A percentile compares a stretch with the other conserved stretches of the same genome.
Conservation (phyloP, 345 rosid genomes). For the Odontarrhena argentea region DNA sequence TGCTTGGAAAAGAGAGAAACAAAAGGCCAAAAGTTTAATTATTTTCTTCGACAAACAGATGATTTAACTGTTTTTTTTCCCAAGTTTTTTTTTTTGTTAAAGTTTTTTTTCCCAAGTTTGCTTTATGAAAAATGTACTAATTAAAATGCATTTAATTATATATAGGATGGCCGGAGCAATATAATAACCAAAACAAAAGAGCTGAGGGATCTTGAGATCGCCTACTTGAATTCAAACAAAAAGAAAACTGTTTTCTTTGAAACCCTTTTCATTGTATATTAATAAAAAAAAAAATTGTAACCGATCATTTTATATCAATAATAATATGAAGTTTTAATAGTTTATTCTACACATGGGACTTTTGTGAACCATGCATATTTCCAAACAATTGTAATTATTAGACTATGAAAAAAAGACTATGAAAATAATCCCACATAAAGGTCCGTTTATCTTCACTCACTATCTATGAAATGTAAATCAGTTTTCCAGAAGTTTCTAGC, state of each 20-base stretch:
- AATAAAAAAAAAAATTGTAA: no score
- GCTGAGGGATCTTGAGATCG: not conserved
- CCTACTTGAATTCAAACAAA: conserved; percentile 3
- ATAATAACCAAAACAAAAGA: no score
- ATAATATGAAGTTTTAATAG: no score
- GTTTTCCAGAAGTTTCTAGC: no score
- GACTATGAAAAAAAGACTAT: not conserved
- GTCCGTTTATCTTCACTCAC: not conserved
- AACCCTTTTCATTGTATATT: not conserved
- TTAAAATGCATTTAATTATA: not conserved
- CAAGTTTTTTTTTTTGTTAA: no score
- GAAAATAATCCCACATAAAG: not conserved
- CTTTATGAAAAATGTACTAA: not conserved
- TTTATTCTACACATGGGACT: not conserved
- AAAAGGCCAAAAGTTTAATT: not conserved
- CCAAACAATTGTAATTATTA: not conserved
- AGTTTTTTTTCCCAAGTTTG: not conserved
- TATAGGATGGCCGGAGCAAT: no score
- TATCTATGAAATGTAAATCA: no score
- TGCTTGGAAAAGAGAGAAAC: not conserved
- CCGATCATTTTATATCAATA: no score
- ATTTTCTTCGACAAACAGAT: not conserved
- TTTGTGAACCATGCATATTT: not conserved
- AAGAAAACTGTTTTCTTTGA: not conserved
- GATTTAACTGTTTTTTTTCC: not conserved